Evolutionary conservation across 495 filamentous ascomycete genomes (phyloP), one percentile per base, ranked within the genome.

Genomic region (Hapsidospora chrysogenum): DNA sequence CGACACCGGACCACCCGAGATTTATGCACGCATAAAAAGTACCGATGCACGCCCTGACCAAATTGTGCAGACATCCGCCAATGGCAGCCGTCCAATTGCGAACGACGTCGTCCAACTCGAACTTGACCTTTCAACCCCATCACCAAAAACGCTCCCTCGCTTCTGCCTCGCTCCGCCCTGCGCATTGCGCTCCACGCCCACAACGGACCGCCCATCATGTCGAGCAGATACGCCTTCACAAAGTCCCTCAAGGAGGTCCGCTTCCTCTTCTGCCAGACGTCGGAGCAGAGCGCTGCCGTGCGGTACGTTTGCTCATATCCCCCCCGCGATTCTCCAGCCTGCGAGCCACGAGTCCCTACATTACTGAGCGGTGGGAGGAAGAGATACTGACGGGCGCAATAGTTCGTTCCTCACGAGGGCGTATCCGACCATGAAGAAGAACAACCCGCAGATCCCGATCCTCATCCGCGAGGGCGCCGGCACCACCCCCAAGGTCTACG

Each of bases 361-460:
- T 11, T 4, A 20, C 4, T 9, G 6, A 33, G 31, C 3, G 3
- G 3, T 20, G 14, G 3, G 9, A 1, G 9, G 1, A 25, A 8
- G 15, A 36, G 20, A 17, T 15, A 36, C 33, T 6, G n/a, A 27
- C n/a, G 11, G 8, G 15, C 9, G 10, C n/a, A 15, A n/a, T 50
- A 97, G 89, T 56, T 72, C 78, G 9, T 97, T 97, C 67, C 65
- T 97, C 33, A 75, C 76, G 39, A 74, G 80, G 54, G 81, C 86
- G 37, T 97, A 97, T 60, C 92, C 89, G 4, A 86, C 81, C 46
- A 96, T 97, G 87, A 97, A 97, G 73, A 92, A 92, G 70, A 77
- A 89, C 66, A 96, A 97, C 62, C 89, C 89, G 8, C 61, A 84
- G 55, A 93, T 72, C 28, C 89, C 89, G 32, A 96, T 97, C 58